Evolutionary conservation across 1,284 basidiomycete genomes (phyloP).

Genomic region (Malassezia pachydermatis): DNA sequence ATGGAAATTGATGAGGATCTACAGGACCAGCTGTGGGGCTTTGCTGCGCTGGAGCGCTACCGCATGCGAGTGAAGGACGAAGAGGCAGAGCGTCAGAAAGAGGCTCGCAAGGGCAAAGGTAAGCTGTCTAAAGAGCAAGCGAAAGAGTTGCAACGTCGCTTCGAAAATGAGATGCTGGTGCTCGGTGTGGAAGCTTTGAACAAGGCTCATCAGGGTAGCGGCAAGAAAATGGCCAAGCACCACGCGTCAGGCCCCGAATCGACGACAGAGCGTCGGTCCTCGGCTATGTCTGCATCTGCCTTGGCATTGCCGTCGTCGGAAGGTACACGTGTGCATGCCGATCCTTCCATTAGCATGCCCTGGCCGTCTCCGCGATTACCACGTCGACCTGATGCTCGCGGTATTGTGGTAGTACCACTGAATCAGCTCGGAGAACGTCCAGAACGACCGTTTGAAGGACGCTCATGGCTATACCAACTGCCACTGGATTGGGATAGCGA

Average conservation of each 20-base stretch:
- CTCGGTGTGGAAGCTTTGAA: slow-evolving; percentile 40
- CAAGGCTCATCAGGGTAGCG: slow-evolving; percentile 1
- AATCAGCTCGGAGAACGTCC: slow-evolving; percentile 41
- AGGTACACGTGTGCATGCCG: slow-evolving; percentile 3
- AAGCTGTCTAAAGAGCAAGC: slow-evolving; percentile 24
- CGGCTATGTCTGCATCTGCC: too few species aligned
- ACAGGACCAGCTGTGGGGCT: slow-evolving; percentile 37
- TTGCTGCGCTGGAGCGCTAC: slow-evolving; percentile 34
- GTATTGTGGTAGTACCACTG: slow-evolving; percentile 37
- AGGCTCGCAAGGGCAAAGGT: slow-evolving; percentile 20
- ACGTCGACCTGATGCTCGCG: slow-evolving; percentile 38
- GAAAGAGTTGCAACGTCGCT: slow-evolving; percentile 34
- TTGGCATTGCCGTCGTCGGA: too few species aligned
- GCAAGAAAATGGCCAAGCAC: background rate
- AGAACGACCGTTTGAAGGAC: slow-evolving; percentile 36
- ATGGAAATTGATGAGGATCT: slow-evolving; percentile 22
- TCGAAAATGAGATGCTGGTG: slow-evolving; percentile 40
- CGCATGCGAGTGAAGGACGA: slow-evolving; percentile 18
- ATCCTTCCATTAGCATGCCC: slow-evolving; percentile 35
- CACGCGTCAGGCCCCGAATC: too few species aligned
- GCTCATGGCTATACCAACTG: slow-evolving; percentile 24
- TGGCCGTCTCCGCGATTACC: slow-evolving; percentile 34
- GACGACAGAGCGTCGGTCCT: too few species aligned
- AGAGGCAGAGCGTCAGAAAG: slow-evolving; percentile 15
- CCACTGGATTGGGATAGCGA: slow-evolving; percentile 20